Conservation (phyloP, 2,329 filamentous ascomycete species). For the Sclerotinia nivalis region DNA sequence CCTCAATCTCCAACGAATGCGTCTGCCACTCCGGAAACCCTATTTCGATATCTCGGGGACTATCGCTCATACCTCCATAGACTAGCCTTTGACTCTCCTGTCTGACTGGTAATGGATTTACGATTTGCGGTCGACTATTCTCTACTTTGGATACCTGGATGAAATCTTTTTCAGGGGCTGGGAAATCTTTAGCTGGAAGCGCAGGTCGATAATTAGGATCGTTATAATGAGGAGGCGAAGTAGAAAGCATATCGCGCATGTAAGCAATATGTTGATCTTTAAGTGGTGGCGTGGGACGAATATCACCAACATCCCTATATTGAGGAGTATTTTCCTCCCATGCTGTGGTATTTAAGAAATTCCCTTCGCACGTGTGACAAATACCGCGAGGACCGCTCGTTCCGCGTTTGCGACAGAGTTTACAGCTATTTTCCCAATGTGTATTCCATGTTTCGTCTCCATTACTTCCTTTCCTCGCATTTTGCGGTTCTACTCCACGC, state of each 20-base stretch:
- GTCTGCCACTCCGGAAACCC: slow-evolving; percentile 14
- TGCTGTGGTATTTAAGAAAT: background rate
- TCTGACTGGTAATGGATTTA: slow-evolving; percentile 13
- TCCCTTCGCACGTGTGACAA: slow-evolving; percentile 1
- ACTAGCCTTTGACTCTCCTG: slow-evolving; percentile 11
- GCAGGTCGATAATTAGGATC: background rate
- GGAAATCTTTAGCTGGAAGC: background rate
- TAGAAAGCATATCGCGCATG: background rate
- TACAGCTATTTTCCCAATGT: background rate
- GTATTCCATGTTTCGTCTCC: background rate
- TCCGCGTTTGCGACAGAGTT: slow-evolving; percentile 5
- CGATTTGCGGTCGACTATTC: background rate
- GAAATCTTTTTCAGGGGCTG: no score
- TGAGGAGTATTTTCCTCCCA: background rate
- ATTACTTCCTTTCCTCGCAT: background rate
- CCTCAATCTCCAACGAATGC: background rate
- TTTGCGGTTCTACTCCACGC: background rate
- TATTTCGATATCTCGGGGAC: slow-evolving; percentile 13
- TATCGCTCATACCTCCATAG: slow-evolving; percentile 3
- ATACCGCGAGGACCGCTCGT: background rate
- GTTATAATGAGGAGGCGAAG: background rate
- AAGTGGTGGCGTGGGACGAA: slow-evolving; percentile 2
- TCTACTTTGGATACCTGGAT: background rate
- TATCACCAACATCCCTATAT: background rate
- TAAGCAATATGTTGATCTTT: background rate